phyloP scores from a whole-genome alignment of 352 stramenopile genomes.

The Phytophthora crassamura region DNA sequence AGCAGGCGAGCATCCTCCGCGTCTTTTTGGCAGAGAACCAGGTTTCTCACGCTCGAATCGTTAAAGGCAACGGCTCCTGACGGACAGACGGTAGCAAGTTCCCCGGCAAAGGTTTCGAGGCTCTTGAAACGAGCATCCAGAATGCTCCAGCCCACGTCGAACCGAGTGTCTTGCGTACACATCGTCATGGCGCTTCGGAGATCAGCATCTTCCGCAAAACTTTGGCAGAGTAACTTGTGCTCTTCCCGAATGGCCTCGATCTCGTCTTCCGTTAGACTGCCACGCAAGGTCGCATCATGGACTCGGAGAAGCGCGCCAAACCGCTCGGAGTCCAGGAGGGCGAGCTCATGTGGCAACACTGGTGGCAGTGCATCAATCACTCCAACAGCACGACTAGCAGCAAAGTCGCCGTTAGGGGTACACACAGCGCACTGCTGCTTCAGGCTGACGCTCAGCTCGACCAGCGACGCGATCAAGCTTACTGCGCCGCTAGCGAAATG shows the following conservation, averaged over 20 bases:
- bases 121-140: slow-evolving; percentile 42
- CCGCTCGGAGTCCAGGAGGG: slow-evolving; percentile 39
- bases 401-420: not conserved
- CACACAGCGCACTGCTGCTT: slow-evolving; percentile 18
- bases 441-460: slow-evolving; percentile 37
- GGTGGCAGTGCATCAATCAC: slow-evolving; percentile 32
- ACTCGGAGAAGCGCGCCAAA: slow-evolving; percentile 45
- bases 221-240: slow-evolving; percentile 15
- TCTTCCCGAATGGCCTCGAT: slow-evolving; percentile 20
- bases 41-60: slow-evolving; percentile 8
- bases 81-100: slow-evolving; percentile 49
- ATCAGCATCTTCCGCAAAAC: slow-evolving; percentile 31
- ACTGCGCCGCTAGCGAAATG: slow-evolving; percentile 34
- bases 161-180: slow-evolving; percentile 34
- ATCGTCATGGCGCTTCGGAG: slow-evolving; percentile 24
- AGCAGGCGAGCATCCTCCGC: slow-evolving; percentile 30
- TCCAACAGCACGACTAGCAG: not conserved
- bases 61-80: slow-evolving; percentile 3
- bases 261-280: slow-evolving; percentile 7
- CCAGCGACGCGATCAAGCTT: slow-evolving; percentile 41
- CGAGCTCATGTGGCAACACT: slow-evolving; percentile 53
- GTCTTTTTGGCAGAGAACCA: slow-evolving; percentile 24
- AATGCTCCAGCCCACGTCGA: slow-evolving; percentile 45
- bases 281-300: slow-evolving; percentile 19
- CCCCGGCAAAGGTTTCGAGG: slow-evolving; percentile 56